These are phyloP conservation scores for Cladorrhinum samala DNA, from an alignment of 495 filamentous ascomycete species.

Conservation along the genomic window DNA sequence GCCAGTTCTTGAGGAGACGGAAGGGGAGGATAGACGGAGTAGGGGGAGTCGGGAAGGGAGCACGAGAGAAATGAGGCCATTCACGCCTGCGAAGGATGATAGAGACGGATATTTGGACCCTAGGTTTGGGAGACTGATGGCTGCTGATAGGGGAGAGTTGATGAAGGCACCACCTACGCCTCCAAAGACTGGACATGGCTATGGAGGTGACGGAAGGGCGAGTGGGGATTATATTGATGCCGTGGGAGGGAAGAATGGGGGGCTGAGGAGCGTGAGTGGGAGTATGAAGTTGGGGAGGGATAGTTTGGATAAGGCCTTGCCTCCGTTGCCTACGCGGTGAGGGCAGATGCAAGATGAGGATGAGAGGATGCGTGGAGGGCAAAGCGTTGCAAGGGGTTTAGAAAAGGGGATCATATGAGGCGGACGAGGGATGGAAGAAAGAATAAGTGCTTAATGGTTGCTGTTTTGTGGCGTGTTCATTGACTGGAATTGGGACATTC, in stretches of 20 bases:
- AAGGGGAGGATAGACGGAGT: conserved; percentile 57
- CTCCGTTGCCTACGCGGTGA: conserved; percentile 40
- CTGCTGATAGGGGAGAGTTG: conserved; percentile 29
- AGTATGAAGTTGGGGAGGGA: conserved; percentile 36
- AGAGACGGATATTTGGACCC: conserved; percentile 31
- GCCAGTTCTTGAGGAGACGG: conserved; percentile 90
- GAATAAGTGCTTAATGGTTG: background rate
- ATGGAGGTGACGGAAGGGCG: conserved; percentile 9
- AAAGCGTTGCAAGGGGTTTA: background rate
- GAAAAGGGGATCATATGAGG: no score
- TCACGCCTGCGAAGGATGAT: conserved; percentile 35
- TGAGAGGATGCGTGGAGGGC: background rate
- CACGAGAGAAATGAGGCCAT: conserved; percentile 32
- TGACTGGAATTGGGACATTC: background rate
- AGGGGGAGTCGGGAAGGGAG: conserved; percentile 41
- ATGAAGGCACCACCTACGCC: conserved; percentile 37
- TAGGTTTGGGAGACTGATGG: conserved; percentile 37
- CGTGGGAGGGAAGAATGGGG: conserved; percentile 24
- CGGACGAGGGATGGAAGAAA: background rate
- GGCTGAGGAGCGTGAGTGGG: conserved; percentile 20
- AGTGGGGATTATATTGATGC: conserved; percentile 37
- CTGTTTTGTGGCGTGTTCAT: background rate
- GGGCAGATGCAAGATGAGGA: conserved; percentile 19
- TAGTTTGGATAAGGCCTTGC: conserved; percentile 50
- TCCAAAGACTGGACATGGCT: conserved; percentile 34